phyloP scores from a whole-genome alignment of 179 eudicot species.

The Heliamphora pulchella region DNA sequence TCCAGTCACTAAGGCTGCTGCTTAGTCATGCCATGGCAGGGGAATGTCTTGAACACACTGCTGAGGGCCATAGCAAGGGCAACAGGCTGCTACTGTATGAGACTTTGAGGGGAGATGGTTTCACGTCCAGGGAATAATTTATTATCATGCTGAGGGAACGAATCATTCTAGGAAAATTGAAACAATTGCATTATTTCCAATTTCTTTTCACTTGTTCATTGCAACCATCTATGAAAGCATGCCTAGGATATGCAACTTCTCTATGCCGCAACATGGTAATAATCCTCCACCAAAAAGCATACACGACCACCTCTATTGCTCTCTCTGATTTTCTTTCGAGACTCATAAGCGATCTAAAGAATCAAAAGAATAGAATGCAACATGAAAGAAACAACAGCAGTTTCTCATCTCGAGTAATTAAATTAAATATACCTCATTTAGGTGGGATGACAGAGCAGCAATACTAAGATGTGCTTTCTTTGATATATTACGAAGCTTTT shows the following conservation, averaged over 20 bases:
- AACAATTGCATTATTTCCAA: neutral
- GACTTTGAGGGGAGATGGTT: neutral
- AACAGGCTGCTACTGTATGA: neutral
- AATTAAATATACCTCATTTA: slow-evolving; percentile 61
- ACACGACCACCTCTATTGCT: neutral
- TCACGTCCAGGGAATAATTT: neutral
- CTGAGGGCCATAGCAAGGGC: neutral
- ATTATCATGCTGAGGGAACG: neutral
- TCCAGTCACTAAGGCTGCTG: neutral
- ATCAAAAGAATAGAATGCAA: neutral
- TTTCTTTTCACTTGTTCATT: neutral
- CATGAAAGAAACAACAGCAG: too few species aligned
- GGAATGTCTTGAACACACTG: neutral
- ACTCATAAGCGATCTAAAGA: neutral
- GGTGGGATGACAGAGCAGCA: slow-evolving; percentile 83
- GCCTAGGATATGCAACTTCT: neutral
- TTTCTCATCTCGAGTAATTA: neutral
- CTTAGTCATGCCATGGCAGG: neutral
- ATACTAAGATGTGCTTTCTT: slow-evolving; percentile 60
- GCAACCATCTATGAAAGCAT: neutral
- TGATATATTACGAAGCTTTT: slow-evolving; percentile 72
- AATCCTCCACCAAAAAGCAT: neutral
- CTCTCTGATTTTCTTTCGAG: neutral
- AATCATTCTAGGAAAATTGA: neutral
- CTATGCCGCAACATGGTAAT: neutral